Conservation (phyloP, 768 basidiomycete genomes). For the Serendipita indica region DNA sequence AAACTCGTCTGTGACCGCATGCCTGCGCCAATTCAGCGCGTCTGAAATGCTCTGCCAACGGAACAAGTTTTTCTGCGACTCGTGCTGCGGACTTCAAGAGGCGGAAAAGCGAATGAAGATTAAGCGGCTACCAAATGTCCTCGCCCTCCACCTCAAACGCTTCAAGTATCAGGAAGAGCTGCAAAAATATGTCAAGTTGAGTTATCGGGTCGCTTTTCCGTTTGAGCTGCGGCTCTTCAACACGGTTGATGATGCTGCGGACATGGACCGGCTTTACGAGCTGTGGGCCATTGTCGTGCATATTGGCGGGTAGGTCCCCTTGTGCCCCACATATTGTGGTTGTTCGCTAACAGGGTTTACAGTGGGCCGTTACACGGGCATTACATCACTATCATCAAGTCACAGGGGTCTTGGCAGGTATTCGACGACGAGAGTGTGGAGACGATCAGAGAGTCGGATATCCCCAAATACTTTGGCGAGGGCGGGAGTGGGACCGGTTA, state of each 20-base stretch:
- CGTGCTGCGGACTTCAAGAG: slow-evolving; percentile 91
- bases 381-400: slow-evolving; percentile 90
- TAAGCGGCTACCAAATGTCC: slow-evolving; percentile 86
- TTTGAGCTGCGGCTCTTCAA: slow-evolving; percentile 91
- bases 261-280: slow-evolving; percentile 86
- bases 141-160: slow-evolving; percentile 90
- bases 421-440: slow-evolving; percentile 95
- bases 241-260: slow-evolving; percentile 82
- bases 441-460: slow-evolving; percentile 74
- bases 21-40: slow-evolving; percentile 90
- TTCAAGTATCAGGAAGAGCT: slow-evolving; percentile 97
- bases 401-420: slow-evolving; percentile 68
- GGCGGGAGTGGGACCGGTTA: slow-evolving; percentile 78
- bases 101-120: slow-evolving; percentile 99
- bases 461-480: slow-evolving; percentile 90
- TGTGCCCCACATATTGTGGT: slow-evolving; percentile 14
- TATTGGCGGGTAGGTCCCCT: slow-evolving; percentile 73
- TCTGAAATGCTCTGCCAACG: slow-evolving; percentile 96
- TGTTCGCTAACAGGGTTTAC: slow-evolving; percentile 15
- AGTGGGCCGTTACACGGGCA: slow-evolving; percentile 99
- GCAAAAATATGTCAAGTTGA: slow-evolving; percentile 82
- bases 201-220: slow-evolving; percentile 94
- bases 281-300: slow-evolving; percentile 98
- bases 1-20: slow-evolving; percentile 91
- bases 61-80: slow-evolving; percentile 98